Evolutionary conservation across 1,139 yeast genomes (phyloP).

Genomic region (Komagataea norvegica): DNA sequence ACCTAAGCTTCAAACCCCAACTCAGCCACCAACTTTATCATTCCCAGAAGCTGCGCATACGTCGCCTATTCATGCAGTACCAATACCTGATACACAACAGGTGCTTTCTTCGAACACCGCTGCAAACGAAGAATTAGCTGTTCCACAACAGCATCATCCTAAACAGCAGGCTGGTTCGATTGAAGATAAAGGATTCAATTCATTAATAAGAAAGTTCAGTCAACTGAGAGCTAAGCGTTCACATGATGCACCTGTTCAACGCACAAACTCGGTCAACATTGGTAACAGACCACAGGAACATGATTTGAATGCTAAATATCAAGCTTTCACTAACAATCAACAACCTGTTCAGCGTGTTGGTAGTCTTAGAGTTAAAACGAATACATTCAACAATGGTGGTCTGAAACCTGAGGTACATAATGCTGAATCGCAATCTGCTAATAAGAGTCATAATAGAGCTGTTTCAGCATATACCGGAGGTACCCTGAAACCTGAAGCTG

Average conservation of each 20-base stretch:
- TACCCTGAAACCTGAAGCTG: conserved; percentile 3
- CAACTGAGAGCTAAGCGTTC: conserved; percentile 26
- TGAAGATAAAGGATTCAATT: conserved; percentile 27
- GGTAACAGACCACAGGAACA: background rate
- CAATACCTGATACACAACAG: conserved; percentile 24
- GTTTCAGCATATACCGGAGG: conserved; percentile 37
- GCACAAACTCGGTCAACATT: conserved; percentile 10
- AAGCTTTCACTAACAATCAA: conserved; percentile 9
- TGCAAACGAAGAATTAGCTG: conserved; percentile 20
- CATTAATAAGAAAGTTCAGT: conserved; percentile 28
- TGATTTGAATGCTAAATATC: conserved; percentile 5
- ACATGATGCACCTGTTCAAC: conserved; percentile 7
- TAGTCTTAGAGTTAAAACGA: conserved; percentile 18
- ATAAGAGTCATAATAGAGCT: conserved; percentile 34
- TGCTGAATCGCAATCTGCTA: conserved; percentile 7
- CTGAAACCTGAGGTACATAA: conserved; percentile 10
- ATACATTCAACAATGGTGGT: background rate
- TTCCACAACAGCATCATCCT: conserved; percentile 20
- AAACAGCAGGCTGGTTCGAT: conserved; percentile 10
- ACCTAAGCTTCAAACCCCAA: conserved; percentile 25
- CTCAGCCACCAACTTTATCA: conserved; percentile 37
- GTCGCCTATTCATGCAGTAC: conserved; percentile 35
- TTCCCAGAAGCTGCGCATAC: conserved; percentile 73
- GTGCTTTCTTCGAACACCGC: conserved; percentile 18
- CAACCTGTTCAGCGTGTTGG: conserved; percentile 24